Conservation (phyloP, 139 green algal genomes). For the Klebsormidium nitens region DNA sequence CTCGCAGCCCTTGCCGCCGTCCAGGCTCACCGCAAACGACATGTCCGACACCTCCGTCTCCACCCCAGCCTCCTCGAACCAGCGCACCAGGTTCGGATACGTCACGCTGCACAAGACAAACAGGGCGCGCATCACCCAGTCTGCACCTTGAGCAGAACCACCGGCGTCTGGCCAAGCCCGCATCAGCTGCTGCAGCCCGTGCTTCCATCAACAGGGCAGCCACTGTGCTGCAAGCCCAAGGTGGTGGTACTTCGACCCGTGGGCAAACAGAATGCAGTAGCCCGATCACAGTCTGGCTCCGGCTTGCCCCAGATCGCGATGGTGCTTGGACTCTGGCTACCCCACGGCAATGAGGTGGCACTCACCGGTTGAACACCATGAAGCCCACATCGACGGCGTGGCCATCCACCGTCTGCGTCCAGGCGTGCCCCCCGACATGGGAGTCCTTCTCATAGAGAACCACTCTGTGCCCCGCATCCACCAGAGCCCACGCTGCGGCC, state of each 20-base stretch:
- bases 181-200: background rate
- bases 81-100: constrained; percentile 86
- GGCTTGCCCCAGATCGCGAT: background rate
- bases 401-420: constrained; percentile 55
- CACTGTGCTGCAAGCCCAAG: background rate
- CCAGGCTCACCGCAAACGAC: constrained; percentile 74
- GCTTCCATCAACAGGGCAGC: background rate
- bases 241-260: background rate
- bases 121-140: background rate
- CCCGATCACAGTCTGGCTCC: background rate
- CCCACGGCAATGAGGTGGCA: background rate
- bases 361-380: constrained; percentile 62
- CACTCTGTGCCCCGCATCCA: constrained; percentile 65
- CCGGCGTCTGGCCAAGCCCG: background rate
- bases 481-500: constrained; percentile 70
- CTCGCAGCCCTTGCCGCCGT: constrained; percentile 52
- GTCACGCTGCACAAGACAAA: constrained; percentile 65
- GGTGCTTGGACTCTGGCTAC: no score
- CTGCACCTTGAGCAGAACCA: background rate
- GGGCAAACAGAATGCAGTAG: background rate
- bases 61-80: constrained; percentile 82
- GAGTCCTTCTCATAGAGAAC: constrained; percentile 80
- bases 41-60: constrained; percentile 85
- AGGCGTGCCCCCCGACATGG: constrained; percentile 78
- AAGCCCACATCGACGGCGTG: constrained; percentile 87